phyloP scores from a whole-genome alignment of 2,329 filamentous ascomycete species.

The Ophiostoma sp. region DNA sequence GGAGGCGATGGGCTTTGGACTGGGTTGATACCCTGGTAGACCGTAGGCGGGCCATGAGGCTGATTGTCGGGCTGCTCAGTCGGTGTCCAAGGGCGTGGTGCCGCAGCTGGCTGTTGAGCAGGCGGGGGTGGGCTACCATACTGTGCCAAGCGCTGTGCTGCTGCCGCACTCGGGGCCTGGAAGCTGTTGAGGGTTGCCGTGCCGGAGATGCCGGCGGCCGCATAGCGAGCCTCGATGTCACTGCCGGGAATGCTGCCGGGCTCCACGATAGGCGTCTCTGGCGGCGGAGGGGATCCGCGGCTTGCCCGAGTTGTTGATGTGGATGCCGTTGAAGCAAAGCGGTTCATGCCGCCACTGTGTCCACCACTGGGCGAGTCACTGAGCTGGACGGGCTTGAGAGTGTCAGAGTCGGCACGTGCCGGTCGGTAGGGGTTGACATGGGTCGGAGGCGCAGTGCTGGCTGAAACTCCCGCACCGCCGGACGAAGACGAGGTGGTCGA shows the following conservation, averaged over 20 bases:
- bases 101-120: constrained; percentile 32
- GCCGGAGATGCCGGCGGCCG: constrained; percentile 85
- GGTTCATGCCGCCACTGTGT: constrained; percentile 48
- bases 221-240: constrained; percentile 88
- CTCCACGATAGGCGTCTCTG: constrained; percentile 82
- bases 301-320: constrained; percentile 90
- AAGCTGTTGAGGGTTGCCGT: constrained; percentile 78
- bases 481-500: constrained; percentile 5
- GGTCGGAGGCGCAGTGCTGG: not conserved
- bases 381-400: constrained; percentile 44
- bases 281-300: constrained; percentile 89
- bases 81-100: constrained; percentile 80
- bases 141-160: constrained; percentile 76
- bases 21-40: constrained; percentile 83
- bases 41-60: constrained; percentile 84
- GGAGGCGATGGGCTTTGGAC: constrained; percentile 64
- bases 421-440: constrained; percentile 20
- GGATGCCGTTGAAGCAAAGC: constrained; percentile 79
- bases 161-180: constrained; percentile 69
- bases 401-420: constrained; percentile 31
- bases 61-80: constrained; percentile 85
- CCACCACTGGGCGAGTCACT: not conserved
- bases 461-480: not conserved
- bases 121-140: constrained; percentile 61
- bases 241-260: constrained; percentile 70